Percentiles rank a stretch among this genome's conserved stretches.
Evolutionary conservation across 1,284 basidiomycete species (phyloP).

Genomic region (Volvariella volvacea): DNA sequence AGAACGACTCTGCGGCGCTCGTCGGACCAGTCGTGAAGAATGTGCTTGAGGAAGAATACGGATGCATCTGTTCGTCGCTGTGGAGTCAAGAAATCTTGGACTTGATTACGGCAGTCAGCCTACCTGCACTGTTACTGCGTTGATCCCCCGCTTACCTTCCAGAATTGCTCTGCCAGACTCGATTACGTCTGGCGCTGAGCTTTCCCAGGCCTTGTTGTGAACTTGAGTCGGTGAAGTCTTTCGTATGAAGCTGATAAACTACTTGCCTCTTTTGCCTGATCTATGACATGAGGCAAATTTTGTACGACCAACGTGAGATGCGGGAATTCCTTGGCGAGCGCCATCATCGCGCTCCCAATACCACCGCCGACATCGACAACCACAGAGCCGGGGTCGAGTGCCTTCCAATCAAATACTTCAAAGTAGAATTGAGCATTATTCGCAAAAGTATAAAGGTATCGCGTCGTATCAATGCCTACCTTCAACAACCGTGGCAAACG

Average conservation of each 20-base stretch:
- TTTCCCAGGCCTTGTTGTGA: constrained; percentile 20
- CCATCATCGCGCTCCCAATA: constrained; percentile 24
- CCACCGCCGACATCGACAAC: constrained; percentile 40
- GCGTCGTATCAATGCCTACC: constrained; percentile 31
- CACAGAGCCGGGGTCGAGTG: constrained; percentile 19
- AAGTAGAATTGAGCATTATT: constrained; percentile 2
- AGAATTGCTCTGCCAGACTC: constrained; percentile 18
- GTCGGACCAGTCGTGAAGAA: constrained; percentile 31
- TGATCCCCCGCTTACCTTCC: constrained; percentile 18
- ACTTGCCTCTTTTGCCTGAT: constrained; percentile 35
- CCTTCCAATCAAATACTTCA: constrained; percentile 32
- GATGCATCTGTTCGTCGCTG: constrained; percentile 23
- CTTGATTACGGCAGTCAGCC: no score
- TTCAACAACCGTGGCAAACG: constrained; percentile 14
- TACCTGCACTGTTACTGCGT: no score
- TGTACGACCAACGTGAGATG: constrained; percentile 30
- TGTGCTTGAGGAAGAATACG: constrained; percentile 25
- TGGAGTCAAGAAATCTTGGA: constrained; percentile 25
- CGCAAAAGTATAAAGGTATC: background rate
- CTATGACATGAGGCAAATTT: constrained; percentile 56
- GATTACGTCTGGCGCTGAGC: constrained; percentile 20
- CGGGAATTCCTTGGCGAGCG: constrained; percentile 19
- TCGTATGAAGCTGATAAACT: background rate
- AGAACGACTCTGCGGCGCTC: constrained; percentile 21
- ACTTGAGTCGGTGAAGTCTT: background rate